Evolutionary conservation across 495 filamentous ascomycete genomes (phyloP).

Genomic region (Podospora australis): DNA sequence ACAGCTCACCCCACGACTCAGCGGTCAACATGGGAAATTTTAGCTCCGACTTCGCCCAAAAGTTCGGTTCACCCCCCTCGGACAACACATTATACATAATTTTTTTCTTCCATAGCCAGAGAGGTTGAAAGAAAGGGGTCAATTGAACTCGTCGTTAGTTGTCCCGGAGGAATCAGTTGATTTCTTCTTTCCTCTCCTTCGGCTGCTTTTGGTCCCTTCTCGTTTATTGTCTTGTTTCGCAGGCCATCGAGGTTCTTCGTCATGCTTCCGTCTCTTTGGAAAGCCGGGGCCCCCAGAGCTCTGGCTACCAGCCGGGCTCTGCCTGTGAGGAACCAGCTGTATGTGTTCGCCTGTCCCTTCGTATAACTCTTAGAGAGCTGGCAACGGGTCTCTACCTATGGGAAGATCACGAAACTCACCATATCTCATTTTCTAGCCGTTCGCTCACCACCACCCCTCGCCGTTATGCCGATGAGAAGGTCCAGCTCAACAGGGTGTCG

Average conservation of each 20-base stretch:
- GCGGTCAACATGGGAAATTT: conserved; percentile 23
- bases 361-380: neutral
- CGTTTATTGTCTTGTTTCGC: conserved; percentile 1
- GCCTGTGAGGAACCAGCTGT: conserved; percentile 33
- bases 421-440: conserved; percentile 25
- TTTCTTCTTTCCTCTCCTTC: conserved; percentile 1
- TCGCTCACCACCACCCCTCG: conserved; percentile 33
- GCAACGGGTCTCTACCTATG: no score
- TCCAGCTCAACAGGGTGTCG: conserved; percentile 78
- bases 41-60: conserved; percentile 29
- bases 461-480: conserved; percentile 38
- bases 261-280: conserved; percentile 37
- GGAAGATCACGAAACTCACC: conserved; percentile 7
- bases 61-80: conserved; percentile 6
- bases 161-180: conserved; percentile 9
- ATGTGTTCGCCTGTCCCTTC: conserved; percentile 11
- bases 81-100: neutral
- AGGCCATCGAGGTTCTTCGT: neutral
- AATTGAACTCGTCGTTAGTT: conserved; percentile 13
- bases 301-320: conserved; percentile 29
- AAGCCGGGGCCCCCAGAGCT: conserved; percentile 35
- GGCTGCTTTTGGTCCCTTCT: neutral
- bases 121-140: conserved; percentile 10
- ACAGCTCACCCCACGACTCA: conserved; percentile 1
- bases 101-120: neutral